These are phyloP conservation scores for Periconia sp. DNA, from an alignment of 2,329 filamentous ascomycete genomes.

Conservation along the genomic window DNA sequence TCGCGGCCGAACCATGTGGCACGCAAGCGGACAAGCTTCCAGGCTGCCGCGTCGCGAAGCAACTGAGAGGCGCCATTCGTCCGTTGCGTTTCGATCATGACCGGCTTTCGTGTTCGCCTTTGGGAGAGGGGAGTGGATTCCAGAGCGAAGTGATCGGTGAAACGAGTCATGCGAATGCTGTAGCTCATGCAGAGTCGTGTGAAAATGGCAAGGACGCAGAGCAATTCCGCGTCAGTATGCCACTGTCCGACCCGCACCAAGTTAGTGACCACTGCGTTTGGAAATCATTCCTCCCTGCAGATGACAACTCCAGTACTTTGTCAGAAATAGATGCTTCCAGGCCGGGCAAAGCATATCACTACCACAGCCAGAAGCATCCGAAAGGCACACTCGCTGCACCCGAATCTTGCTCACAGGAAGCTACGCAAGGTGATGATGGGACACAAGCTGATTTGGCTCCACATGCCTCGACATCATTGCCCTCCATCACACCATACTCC, in stretches of 20 bases:
- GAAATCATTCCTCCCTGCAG: constrained; percentile 24
- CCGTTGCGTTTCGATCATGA: constrained; percentile 24
- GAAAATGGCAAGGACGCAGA: constrained; percentile 8
- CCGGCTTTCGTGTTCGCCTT: constrained; percentile 7
- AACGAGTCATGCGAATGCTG: constrained; percentile 12
- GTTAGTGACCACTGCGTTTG: constrained; percentile 33
- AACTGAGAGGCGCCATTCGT: constrained; percentile 13
- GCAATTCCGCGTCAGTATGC: constrained; percentile 5
- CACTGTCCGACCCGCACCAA: constrained; percentile 3
- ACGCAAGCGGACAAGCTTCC: constrained; percentile 2
- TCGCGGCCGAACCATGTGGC: background rate
- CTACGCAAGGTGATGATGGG: constrained; percentile 21
- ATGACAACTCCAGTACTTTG: constrained; percentile 23
- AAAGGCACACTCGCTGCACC: constrained; percentile 8
- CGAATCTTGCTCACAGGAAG: constrained; percentile 28
- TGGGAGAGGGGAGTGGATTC: constrained; percentile 5
- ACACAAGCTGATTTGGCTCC: constrained; percentile 18
- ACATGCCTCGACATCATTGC: constrained; percentile 27
- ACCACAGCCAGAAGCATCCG: constrained; percentile 8
- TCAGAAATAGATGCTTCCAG: constrained; percentile 9
- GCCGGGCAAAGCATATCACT: constrained; percentile 16
- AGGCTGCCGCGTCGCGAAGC: constrained; percentile 19
- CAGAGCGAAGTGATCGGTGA: constrained; percentile 14
- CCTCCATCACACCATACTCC: constrained; percentile 17
- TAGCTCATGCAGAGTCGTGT: constrained; percentile 14